phyloP scores from a whole-genome alignment of 2,329 filamentous ascomycete genomes.

The Keithomyces neogunnii region DNA sequence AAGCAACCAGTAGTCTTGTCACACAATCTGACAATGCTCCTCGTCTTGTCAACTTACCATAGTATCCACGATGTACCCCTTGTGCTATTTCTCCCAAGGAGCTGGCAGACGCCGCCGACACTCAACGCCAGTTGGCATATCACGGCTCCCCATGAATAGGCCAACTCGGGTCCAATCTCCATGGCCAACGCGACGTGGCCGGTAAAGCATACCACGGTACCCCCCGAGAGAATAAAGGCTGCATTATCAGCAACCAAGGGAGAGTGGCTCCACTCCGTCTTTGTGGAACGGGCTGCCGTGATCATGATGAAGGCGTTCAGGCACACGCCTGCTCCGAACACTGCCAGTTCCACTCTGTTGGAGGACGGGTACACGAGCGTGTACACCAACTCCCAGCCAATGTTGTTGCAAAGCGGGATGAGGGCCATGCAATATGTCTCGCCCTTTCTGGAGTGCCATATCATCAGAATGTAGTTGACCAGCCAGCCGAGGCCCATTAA shows the following conservation, averaged over 20 bases:
- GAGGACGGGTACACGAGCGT: slow-evolving; percentile 8
- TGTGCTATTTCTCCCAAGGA: slow-evolving; percentile 9
- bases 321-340: slow-evolving; percentile 6
- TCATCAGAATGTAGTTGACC: slow-evolving; percentile 10
- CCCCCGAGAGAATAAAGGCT: slow-evolving; percentile 5
- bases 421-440: slow-evolving; percentile 10
- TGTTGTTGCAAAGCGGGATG: slow-evolving; percentile 11
- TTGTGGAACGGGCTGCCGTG: slow-evolving; percentile 5
- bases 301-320: slow-evolving; percentile 10
- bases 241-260: slow-evolving; percentile 8
- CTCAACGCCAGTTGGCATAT: slow-evolving; percentile 10
- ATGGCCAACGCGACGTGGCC: slow-evolving; percentile 10
- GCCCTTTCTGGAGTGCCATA: slow-evolving; percentile 7
- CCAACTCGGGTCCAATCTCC: slow-evolving; percentile 9
- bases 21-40: neutral
- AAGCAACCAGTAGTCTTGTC: too few relatives aligned
- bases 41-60: slow-evolving; percentile 3
- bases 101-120: slow-evolving; percentile 8
- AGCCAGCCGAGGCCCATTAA: slow-evolving; percentile 10
- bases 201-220: slow-evolving; percentile 7
- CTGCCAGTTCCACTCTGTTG: slow-evolving; percentile 8
- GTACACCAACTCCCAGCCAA: slow-evolving; percentile 10
- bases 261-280: slow-evolving; percentile 8
- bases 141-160: slow-evolving; percentile 11
- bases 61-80: slow-evolving; percentile 8